Conservation (phyloP, 2,329 filamentous ascomycete species). For the Xylaria sp. region DNA sequence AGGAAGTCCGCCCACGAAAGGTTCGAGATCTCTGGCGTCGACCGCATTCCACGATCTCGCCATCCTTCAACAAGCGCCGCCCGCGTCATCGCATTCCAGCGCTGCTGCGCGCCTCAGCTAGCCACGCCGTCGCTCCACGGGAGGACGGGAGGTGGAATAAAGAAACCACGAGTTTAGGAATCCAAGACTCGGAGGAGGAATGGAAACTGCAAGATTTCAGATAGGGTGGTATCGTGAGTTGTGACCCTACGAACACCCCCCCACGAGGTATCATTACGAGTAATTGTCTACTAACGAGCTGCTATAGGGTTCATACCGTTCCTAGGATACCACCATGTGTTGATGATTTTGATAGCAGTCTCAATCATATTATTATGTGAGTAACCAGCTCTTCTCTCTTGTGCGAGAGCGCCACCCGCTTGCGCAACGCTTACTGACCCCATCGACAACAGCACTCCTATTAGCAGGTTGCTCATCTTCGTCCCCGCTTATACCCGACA, state of each 20-base stretch:
- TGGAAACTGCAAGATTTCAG: conserved; percentile 39
- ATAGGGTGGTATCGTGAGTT: conserved; percentile 44
- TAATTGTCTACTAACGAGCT: not conserved
- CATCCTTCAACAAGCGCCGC: conserved; percentile 9
- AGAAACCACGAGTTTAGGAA: conserved; percentile 31
- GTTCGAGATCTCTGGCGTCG: conserved; percentile 24
- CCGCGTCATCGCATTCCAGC: conserved; percentile 25
- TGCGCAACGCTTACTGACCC: not conserved
- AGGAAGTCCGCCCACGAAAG: conserved; percentile 25
- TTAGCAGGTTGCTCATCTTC: conserved; percentile 96
- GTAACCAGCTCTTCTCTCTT: conserved; percentile 48
- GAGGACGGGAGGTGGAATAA: conserved; percentile 41
- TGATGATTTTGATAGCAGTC: conserved; percentile 96
- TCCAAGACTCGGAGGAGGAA: conserved; percentile 26
- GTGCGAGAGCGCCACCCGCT: not conserved
- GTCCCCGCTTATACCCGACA: conserved; percentile 90
- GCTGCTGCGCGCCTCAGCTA: conserved; percentile 33
- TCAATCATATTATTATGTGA: conserved; percentile 93
- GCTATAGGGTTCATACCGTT: conserved; percentile 67
- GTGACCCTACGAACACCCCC: not conserved
- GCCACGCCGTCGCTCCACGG: conserved; percentile 41
- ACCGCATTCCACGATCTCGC: conserved; percentile 28
- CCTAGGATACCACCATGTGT: conserved; percentile 79
- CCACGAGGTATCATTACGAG: not conserved
- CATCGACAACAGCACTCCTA: conserved; percentile 71